phyloP scores from a whole-genome alignment of 2,329 filamentous ascomycete species.

The Thermomyces lanuginosus region DNA sequence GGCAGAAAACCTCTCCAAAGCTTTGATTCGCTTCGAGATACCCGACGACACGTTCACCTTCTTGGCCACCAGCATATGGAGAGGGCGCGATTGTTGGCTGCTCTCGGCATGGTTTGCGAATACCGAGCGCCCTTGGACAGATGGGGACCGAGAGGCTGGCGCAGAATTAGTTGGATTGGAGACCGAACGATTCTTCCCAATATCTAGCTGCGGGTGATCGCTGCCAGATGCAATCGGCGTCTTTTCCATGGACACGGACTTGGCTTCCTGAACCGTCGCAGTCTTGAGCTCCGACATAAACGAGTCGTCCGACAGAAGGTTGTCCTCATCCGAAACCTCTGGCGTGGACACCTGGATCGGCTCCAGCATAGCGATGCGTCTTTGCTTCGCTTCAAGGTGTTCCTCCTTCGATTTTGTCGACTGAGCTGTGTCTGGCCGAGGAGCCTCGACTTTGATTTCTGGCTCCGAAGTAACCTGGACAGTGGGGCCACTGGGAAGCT shows the following conservation, averaged over 20 bases:
- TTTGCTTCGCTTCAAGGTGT: slow-evolving; percentile 19
- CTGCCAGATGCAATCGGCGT: slow-evolving; percentile 54
- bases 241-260: slow-evolving; percentile 60
- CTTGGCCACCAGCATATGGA: slow-evolving; percentile 42
- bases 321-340: slow-evolving; percentile 28
- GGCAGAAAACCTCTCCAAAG: slow-evolving; percentile 60
- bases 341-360: slow-evolving; percentile 34
- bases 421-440: too few species aligned
- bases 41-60: slow-evolving; percentile 75
- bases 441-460: too few species aligned
- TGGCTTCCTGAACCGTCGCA: slow-evolving; percentile 69
- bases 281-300: slow-evolving; percentile 73
- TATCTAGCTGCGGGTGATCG: slow-evolving; percentile 13
- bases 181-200: slow-evolving; percentile 25
- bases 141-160: slow-evolving; percentile 11
- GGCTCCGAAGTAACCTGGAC: too few species aligned
- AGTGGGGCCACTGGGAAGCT: too few species aligned
- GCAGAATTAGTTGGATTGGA: slow-evolving; percentile 25
- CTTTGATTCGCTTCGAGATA: slow-evolving; percentile 89
- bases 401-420: too few species aligned
- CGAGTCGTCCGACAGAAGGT: slow-evolving; percentile 46
- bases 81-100: slow-evolving; percentile 12
- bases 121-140: slow-evolving; percentile 20
- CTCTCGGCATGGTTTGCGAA: slow-evolving; percentile 21
- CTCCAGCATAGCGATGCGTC: slow-evolving; percentile 27